Evolutionary conservation across 805 yeast genomes (phyloP).

Genomic region (Hanseniaspora guilliermondii): DNA sequence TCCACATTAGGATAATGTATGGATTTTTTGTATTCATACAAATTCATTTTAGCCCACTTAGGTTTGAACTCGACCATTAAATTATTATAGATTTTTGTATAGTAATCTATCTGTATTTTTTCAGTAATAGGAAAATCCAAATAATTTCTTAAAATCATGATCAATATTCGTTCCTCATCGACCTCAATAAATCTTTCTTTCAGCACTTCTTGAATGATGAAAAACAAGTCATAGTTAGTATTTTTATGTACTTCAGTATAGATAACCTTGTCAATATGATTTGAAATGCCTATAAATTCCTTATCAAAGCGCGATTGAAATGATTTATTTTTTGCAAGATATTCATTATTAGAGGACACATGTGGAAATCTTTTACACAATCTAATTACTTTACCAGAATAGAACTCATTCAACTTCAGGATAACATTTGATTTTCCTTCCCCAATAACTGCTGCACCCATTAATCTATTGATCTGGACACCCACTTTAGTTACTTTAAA

Average conservation of each 20-base stretch:
- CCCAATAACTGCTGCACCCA: not conserved
- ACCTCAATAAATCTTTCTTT: not conserved
- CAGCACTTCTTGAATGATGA: not conserved
- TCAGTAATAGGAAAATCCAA: not conserved
- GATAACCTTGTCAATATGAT: too few relatives aligned
- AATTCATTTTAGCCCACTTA: conserved; percentile 3
- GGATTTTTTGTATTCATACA: not conserved
- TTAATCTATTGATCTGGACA: too few relatives aligned
- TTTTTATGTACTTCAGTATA: not conserved
- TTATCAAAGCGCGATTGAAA: not conserved
- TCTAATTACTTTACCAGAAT: not conserved
- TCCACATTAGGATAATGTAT: not conserved
- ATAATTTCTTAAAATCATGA: not conserved
- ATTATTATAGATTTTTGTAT: conserved; percentile 3
- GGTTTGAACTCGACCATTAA: conserved; percentile 2
- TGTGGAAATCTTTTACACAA: not conserved
- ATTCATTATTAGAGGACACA: not conserved
- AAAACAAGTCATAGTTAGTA: not conserved
- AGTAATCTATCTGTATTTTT: not conserved
- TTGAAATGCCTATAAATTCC: not conserved
- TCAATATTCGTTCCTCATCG: not conserved
- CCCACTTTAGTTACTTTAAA: not conserved
- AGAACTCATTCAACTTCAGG: not conserved
- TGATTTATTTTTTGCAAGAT: not conserved
- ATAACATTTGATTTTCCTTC: conserved; percentile 10